Evolutionary conservation across 73 alveolate genomes (phyloP), one percentile per base, ranked within the genome.

Genomic region (Symbiodinium pilosum): DNA sequence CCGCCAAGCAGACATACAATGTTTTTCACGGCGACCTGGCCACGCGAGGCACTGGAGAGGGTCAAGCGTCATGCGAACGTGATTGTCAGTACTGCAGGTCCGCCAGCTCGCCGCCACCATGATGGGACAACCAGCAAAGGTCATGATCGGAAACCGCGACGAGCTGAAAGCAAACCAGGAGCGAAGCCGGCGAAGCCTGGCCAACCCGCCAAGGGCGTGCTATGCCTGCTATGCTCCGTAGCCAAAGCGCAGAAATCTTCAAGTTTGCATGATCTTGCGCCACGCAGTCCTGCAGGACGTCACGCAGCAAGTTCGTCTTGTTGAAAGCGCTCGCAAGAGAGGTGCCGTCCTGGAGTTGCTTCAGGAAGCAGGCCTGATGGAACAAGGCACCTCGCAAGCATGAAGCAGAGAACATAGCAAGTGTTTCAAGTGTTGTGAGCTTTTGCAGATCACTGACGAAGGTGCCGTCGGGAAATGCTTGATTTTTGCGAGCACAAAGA

Each of bases 401-500:
- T n/a, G n/a, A n/a, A n/a, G n/a, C n/a, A n/a, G n/a, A n/a, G 34
- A 16, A 0, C 34, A 54, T 54, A 9, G 26, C 73, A 16, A 30
- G 68, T 16, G 73, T 4, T 54, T 30, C 0, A 54, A 54, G 71
- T 54, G 71, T 30, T 54, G 71, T 54, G 71, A 30, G 26, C 59
- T 26, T 39, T 40, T 0, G 40, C 11, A n/a, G 12, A 42, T 43
- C 34, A 43, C n/a, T 42, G 41, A 73, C 97, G 43, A 18, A 64
- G 97, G 97, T 69, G 97, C 97, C 14, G 77, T 71, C 38, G 97
- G 98, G 5, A 99, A 99, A 85, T 71, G 99, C 87, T 69, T 99
- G 87, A 99, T 99, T 43, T 99, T 99, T 93, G 99, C 99, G 56
- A 99, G 99, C 93, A 99, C 99, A 11, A 99, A 99, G 99, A 69